Base-by-base conservation (phyloP, 176 grass and related monocot genomes). In the Cenchrus purpureus region DNA sequence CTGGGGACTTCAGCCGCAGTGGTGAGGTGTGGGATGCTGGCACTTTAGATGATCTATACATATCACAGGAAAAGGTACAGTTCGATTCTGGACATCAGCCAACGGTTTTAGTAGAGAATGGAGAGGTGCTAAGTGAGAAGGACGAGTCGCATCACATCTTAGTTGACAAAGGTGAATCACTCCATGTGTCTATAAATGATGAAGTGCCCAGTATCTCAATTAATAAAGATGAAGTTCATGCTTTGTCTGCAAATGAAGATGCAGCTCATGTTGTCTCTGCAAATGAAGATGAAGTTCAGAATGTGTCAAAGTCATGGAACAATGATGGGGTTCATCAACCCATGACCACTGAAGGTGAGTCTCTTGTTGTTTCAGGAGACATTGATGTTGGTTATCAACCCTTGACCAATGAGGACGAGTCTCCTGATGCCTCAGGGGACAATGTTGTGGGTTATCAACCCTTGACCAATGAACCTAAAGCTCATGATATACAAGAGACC, bases 11-110 rank as follows among this genome's bases (percentile, higher is more conserved):
- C 67, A 79, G 81, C 43, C 73, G 54, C 42, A 91, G 78, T 67
- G 91, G 84, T 55, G 91, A 92, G 87, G 86, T 94, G 53, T 99
- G 97, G 97, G 94, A 96, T 74, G 55, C 91, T 86, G 86, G 86
- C 45, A 88, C 94, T 63, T 83, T 99, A 64, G 78, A 72, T 84
- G 88, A 88, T 86, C 53, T 99, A 31, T 91, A 88, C 91, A 68
- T 85, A 55, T 79, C 89, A 9, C 77, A 82, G 64, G 59, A 86
- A 63, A 92, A 90, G 53, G 76, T 82, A 49, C 79, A 69, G 40
- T 86, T 84, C 71, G 61, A 79, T 88, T 83, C 82, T 87, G 74
- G 71, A 65, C 17, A 77, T 60, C 59, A 81, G 28, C 57, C 76
- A 40, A 72, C 74, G 58, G 53, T 34, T 44, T 56, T 56, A 62